These are phyloP conservation scores for Tubosaeta sp. DNA, from an alignment of 768 basidiomycete genomes.

Conservation along the genomic window DNA sequence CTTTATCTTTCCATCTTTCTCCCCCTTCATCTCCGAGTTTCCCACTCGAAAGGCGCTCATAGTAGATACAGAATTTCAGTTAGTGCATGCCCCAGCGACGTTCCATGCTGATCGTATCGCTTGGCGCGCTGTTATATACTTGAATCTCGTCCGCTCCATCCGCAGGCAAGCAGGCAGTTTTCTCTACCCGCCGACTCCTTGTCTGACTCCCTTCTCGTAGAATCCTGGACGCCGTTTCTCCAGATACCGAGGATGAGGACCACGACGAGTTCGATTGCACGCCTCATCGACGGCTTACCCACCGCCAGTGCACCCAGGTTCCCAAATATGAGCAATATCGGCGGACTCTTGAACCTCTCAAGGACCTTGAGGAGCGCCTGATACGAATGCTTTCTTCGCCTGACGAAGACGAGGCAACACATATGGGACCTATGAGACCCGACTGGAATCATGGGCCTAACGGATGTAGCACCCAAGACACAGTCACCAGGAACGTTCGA, in stretches of 20 bases:
- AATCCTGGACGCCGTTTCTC: conserved; percentile 70
- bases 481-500: conserved; percentile 36
- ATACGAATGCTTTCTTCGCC: conserved; percentile 63
- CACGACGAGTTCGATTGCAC: conserved; percentile 51
- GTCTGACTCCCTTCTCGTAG: conserved; percentile 29
- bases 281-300: conserved; percentile 41
- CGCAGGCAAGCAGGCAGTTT: conserved; percentile 48
- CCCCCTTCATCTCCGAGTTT: neutral
- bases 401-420: conserved; percentile 63
- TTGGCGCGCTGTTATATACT: conserved; percentile 85
- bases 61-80: conserved; percentile 65
- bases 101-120: conserved; percentile 79
- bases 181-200: neutral
- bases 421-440: conserved; percentile 38
- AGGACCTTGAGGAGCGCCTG: conserved; percentile 65
- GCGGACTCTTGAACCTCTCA: conserved; percentile 59
- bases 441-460: conserved; percentile 36
- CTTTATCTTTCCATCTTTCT: conserved; percentile 3
- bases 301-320: conserved; percentile 45
- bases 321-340: conserved; percentile 61
- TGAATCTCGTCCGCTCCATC: conserved; percentile 81
- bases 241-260: conserved; percentile 56
- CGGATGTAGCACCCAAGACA: conserved; percentile 6
- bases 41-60: conserved; percentile 16
- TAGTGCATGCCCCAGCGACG: conserved; percentile 70